phyloP scores from a whole-genome alignment of 352 stramenopile genomes.

The Phytophthora sansomeana region DNA sequence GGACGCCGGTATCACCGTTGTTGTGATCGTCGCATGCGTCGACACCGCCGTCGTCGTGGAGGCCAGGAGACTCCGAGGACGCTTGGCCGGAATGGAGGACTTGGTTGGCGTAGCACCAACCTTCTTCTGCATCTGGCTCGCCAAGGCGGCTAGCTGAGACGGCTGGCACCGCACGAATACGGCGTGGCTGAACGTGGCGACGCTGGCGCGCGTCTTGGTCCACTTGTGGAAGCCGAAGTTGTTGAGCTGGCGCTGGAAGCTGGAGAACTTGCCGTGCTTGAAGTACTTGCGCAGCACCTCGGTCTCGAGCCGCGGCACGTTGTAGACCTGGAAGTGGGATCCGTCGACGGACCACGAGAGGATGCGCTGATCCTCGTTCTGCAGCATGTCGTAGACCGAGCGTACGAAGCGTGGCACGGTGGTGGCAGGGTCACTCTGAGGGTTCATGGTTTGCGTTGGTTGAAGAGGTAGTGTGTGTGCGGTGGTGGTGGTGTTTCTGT shows the following conservation, averaged over 20 bases:
- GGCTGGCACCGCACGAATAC: constrained; percentile 57
- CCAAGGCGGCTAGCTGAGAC: constrained; percentile 18
- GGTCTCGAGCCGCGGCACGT: constrained; percentile 65
- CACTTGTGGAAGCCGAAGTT: constrained; percentile 93
- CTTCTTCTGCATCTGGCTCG: constrained; percentile 22
- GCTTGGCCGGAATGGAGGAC: constrained; percentile 9
- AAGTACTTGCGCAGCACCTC: constrained; percentile 84
- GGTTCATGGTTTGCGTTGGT: constrained; percentile 1
- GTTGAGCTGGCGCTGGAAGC: constrained; percentile 91
- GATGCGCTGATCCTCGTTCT: constrained; percentile 58
- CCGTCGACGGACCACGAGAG: constrained; percentile 56
- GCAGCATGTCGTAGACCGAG: constrained; percentile 64
- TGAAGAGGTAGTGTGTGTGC: too few species aligned
- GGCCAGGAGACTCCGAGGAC: constrained; percentile 4
- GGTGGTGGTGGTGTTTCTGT: not conserved
- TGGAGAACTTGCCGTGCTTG: constrained; percentile 89
- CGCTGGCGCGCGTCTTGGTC: constrained; percentile 70
- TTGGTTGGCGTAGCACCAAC: not conserved
- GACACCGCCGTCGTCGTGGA: not conserved
- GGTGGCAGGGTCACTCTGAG: not conserved
- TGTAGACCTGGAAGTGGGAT: constrained; percentile 84
- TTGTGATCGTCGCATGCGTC: not conserved
- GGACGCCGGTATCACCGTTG: too few species aligned
- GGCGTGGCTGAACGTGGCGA: constrained; percentile 78
- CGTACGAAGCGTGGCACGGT: constrained; percentile 55